Base-by-base conservation (phyloP, 257 asterid genomes). In the Salvia miltiorrhiza region DNA sequence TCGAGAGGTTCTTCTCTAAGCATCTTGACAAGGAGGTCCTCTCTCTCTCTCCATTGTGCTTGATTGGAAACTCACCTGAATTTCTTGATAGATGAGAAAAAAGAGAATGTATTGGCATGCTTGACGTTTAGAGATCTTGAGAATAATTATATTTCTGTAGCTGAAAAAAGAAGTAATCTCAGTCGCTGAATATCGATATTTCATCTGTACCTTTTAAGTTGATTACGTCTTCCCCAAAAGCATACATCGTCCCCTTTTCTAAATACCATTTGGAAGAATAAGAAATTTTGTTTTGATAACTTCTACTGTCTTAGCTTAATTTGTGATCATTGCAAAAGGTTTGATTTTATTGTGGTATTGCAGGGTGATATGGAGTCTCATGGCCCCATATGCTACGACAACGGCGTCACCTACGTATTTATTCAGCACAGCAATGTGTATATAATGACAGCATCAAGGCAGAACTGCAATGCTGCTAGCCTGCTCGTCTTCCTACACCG, bases 401-500 rank as follows among this genome's bases (percentile, higher is more conserved):
- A 83, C 71, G 99, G 97, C 9, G 89, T 95, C 26, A 89, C 94
- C 53, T 95, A 92, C 67, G 92, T 95, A 96, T 95, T 80, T 77
- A 85, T 94, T 80, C 99, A 89, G 66, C 99, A 95, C 83, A 95
- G 73, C 86, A 95, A 95, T 81, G 94, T 95, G 49, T 95, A 89
- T 85, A 88, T 92, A 66, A 84, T 95, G 99, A 90, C 84, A 63
- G 99, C 98, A 28, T 82, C 99, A 2, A 79, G 98, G 78, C 99
- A 89, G 85, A 95, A 95, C 80, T 88, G 99, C 80, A 95, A 95
- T 85, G 99, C 99, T 32, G 95, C 98, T 37, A 92, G 96, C 85
- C 90, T 92, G 43, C 84, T 95, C 73, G 85, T 92, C 39, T 95
- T 95, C 80, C 88, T 95, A 70, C 99, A 95, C 82, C 99, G 98